Evolutionary conservation across 257 asterid species (phyloP), one percentile per base, ranked within the genome.

Genomic region (Solanum habrochaites): DNA sequence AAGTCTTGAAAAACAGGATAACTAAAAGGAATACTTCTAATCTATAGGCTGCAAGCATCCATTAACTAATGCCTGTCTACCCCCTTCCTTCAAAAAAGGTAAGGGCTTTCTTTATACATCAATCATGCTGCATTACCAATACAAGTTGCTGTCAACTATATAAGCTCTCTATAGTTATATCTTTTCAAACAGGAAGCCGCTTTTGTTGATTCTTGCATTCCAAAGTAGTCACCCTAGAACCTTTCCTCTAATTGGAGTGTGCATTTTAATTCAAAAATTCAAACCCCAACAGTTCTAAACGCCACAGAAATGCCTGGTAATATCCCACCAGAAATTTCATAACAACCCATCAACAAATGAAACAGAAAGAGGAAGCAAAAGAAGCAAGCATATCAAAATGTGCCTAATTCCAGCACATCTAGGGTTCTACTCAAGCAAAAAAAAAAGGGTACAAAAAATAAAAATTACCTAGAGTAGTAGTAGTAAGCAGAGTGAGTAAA

Each of bases 401-500:
- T 62, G 69, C 29, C 69, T 23, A 62, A 62, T 62, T 1, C 69
- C 69, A 62, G 69, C 69, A 7, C 20, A 18, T 20, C 64, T 56
- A 56, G 64, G 64, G n/a, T 56, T 56, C 64, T 56, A 56, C 64
- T 56, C 64, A 1, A 20, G 64, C 64, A 56, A 56, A 20, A 20
- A 37, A 20, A 10, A 18, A 56, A 2, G 64, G 64, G 64, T 0
- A 56, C 3, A 7, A 56, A 56, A 56, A 56, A 15, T 14, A 7
- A 8, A 45, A 85, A 73, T 83, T 92, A 96, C 98, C 98, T 82
- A 89, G 73, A 91, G 85, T 86, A 90, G 90, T 20, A 86, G 90
- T 18, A 86, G 96, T 92, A 87, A 96, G 89, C 85, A 93, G 71
- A 93, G 90, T 52, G 91, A 94, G 93, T 85, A 94, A 88, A 86